Evolutionary conservation across 2,329 filamentous ascomycete species (phyloP).

Genomic region (Scedosporium dehoogii): DNA sequence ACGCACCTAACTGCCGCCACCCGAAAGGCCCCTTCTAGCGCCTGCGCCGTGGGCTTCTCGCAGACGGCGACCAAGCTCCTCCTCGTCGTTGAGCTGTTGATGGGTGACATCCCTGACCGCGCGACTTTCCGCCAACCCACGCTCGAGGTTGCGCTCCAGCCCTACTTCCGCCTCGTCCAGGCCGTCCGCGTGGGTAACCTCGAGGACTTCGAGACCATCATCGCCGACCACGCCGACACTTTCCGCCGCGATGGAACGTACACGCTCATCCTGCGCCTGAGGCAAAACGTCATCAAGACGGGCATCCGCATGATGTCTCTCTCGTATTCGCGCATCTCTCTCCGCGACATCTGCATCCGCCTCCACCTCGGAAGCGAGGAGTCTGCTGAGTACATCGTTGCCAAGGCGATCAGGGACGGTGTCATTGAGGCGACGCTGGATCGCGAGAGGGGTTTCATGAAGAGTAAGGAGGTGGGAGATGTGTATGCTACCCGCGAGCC

Average conservation of each 20-base stretch:
- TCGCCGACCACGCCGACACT: conserved; percentile 68
- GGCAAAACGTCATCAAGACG: conserved; percentile 99
- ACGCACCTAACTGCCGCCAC: conserved; percentile 88
- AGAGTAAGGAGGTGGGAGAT: conserved; percentile 93
- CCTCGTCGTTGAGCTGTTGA: conserved; percentile 89
- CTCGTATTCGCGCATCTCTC: conserved; percentile 92
- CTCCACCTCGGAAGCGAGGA: conserved; percentile 91
- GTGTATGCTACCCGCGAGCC: conserved; percentile 94
- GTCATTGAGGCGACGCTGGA: conserved; percentile 94
- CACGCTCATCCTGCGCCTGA: conserved; percentile 83
- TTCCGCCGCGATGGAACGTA: conserved; percentile 95
- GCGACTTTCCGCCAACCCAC: conserved; percentile 84
- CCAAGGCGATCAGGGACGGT: conserved; percentile 94
- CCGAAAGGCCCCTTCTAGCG: conserved; percentile 84
- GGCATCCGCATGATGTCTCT: conserved; percentile 98
- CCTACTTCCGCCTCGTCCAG: conserved; percentile 89
- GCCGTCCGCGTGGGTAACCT: conserved; percentile 95
- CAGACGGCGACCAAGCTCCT: conserved; percentile 95
- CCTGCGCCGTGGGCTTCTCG: conserved; percentile 85
- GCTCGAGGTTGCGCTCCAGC: conserved; percentile 78
- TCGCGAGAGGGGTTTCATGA: conserved; percentile 93
- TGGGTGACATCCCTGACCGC: conserved; percentile 97
- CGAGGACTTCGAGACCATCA: conserved; percentile 81
- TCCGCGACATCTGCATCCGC: conserved; percentile 94
- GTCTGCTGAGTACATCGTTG: conserved; percentile 97